A percentile compares a stretch with the other conserved stretches of the same genome.
phyloP scores from a whole-genome alignment of 257 asterid genomes.

The Nicotiana benthamiana region DNA sequence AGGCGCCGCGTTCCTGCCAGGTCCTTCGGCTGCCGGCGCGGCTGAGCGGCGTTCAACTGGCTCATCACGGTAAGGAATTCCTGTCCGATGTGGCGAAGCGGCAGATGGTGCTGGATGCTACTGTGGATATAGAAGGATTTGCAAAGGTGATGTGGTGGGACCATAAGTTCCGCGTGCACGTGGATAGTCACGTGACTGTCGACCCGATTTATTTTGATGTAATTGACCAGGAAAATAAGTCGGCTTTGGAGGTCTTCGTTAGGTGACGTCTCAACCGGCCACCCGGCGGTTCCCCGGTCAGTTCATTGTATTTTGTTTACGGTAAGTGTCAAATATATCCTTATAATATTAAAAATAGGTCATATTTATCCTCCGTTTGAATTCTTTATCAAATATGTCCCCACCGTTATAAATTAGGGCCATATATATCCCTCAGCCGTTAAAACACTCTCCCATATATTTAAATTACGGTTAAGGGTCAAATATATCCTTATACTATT shows the following conservation, averaged over 20 bases:
- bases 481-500: too few relatives aligned
- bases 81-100: conserved; percentile 60
- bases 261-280: not conserved
- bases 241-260: conserved; percentile 48
- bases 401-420: too few relatives aligned
- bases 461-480: too few relatives aligned
- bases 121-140: conserved; percentile 65
- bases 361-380: too few relatives aligned
- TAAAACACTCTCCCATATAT: too few relatives aligned
- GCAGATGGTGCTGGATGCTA: conserved; percentile 83
- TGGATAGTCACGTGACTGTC: conserved; percentile 89
- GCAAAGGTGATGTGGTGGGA: conserved; percentile 92
- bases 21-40: conserved; percentile 80
- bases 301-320: not conserved
- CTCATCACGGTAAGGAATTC: conserved; percentile 59
- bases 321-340: too few relatives aligned
- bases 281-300: not conserved
- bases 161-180: conserved; percentile 73
- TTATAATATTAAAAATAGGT: too few relatives aligned
- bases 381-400: too few relatives aligned
- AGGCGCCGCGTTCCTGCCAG: conserved; percentile 84
- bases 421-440: too few relatives aligned
- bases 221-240: conserved; percentile 67
- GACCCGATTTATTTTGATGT: conserved; percentile 85
- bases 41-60: conserved; percentile 68